Evolutionary conservation across 2,329 filamentous ascomycete genomes (phyloP).

Genomic region (Bimuria novae-zelandiae): DNA sequence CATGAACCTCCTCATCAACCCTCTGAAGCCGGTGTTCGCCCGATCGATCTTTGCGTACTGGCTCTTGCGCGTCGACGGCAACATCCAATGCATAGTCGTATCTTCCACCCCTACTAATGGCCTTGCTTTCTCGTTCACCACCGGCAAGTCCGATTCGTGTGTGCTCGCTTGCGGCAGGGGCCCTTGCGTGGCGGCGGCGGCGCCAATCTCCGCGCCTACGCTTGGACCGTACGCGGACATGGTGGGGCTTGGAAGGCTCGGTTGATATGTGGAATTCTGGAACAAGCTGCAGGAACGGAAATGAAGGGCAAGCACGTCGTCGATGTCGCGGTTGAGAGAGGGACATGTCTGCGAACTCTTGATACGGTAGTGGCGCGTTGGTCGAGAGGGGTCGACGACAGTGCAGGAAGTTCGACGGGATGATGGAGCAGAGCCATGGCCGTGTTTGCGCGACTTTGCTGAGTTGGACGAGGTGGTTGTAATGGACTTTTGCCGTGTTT

Average conservation of each 20-base stretch:
- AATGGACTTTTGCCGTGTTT: conserved; percentile 32
- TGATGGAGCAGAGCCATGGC: conserved; percentile 39
- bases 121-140: conserved; percentile 24
- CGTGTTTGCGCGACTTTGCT: conserved; percentile 31
- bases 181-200: conserved; percentile 7
- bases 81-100: conserved; percentile 46
- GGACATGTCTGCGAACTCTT: conserved; percentile 38
- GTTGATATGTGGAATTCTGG: conserved; percentile 35
- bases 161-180: not conserved
- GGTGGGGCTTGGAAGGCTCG: conserved; percentile 26
- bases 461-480: conserved; percentile 38
- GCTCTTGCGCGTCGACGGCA: conserved; percentile 37
- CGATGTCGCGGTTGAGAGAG: conserved; percentile 37
- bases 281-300: conserved; percentile 46
- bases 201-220: conserved; percentile 5
- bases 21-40: conserved; percentile 44
- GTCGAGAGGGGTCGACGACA: conserved; percentile 39
- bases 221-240: conserved; percentile 24
- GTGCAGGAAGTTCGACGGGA: conserved; percentile 43
- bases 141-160: conserved; percentile 7
- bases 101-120: conserved; percentile 18
- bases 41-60: conserved; percentile 46
- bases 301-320: conserved; percentile 47
- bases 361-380: conserved; percentile 42
- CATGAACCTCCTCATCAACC: conserved; percentile 36